phyloP scores from a whole-genome alignment of 2,329 filamentous ascomycete species.

The Alternaria solani region DNA sequence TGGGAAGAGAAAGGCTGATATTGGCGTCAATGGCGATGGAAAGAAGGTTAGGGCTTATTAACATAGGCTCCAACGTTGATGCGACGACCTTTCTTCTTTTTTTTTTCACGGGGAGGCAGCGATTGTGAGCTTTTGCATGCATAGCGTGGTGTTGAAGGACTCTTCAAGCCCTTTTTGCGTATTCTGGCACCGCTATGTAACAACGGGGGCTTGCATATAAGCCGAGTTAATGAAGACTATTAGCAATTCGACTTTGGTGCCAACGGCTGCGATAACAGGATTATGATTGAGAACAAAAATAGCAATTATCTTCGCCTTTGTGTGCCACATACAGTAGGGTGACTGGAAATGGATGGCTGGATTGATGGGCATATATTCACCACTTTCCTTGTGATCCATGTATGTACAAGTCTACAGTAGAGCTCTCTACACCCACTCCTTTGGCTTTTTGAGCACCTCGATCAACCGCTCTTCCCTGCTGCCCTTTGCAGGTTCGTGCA shows the following conservation, averaged over 20 bases:
- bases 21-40: slow-evolving; percentile 31
- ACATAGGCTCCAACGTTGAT: not conserved
- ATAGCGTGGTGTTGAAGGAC: slow-evolving; percentile 23
- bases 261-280: not conserved
- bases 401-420: not conserved
- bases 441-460: slow-evolving; percentile 70
- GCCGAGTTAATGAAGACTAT: not conserved
- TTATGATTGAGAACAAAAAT: not conserved
- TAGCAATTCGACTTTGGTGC: not conserved
- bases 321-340: not conserved
- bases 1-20: slow-evolving; percentile 48
- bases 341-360: not conserved
- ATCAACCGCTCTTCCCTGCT: slow-evolving; percentile 82
- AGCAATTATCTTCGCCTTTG: not conserved
- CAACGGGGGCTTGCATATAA: not conserved
- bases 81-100: not conserved
- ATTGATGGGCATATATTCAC: not conserved
- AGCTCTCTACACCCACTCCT: slow-evolving; percentile 62
- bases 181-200: not conserved
- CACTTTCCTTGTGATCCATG: not conserved
- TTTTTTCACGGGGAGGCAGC: not conserved
- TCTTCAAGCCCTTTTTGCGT: not conserved
- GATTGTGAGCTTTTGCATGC: slow-evolving; percentile 12
- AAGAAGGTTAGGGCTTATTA: slow-evolving; percentile 44
- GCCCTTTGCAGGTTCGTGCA: slow-evolving; percentile 82